Evolutionary conservation across 352 stramenopile genomes (phyloP).

Genomic region (Lagenidium giganteum): DNA sequence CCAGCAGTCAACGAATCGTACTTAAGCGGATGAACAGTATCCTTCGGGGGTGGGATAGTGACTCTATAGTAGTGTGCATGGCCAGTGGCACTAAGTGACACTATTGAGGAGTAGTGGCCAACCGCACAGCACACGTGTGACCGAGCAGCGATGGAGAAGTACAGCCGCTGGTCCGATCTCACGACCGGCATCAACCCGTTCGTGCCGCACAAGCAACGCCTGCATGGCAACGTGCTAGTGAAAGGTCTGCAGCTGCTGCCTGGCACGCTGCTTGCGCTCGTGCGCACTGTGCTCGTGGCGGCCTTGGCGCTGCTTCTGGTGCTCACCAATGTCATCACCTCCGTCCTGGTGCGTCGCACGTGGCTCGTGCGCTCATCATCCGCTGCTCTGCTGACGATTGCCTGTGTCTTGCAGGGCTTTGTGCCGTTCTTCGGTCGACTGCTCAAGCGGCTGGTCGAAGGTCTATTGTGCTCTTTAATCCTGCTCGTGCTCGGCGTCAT

Average conservation of each 20-base stretch:
- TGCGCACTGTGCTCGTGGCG: slow-evolving; percentile 51
- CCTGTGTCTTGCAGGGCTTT: slow-evolving; percentile 15
- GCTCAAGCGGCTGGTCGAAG: slow-evolving; percentile 64
- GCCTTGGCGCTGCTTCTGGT: slow-evolving; percentile 30
- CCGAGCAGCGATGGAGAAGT: slow-evolving; percentile 91
- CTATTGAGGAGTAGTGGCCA: too few species aligned
- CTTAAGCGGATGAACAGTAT: too few species aligned
- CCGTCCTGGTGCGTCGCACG: slow-evolving; percentile 27
- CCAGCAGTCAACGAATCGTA: too few species aligned
- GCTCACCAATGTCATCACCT: slow-evolving; percentile 43
- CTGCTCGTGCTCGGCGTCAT: slow-evolving; percentile 65
- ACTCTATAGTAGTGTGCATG: too few species aligned
- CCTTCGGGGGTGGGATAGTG: too few species aligned
- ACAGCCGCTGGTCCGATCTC: slow-evolving; percentile 79
- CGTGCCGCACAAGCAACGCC: slow-evolving; percentile 64
- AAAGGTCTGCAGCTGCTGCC: slow-evolving; percentile 35
- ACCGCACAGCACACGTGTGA: too few species aligned
- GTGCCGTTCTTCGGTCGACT: slow-evolving; percentile 65
- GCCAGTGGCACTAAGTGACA: too few species aligned
- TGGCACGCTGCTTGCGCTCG: slow-evolving; percentile 38
- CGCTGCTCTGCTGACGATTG: neutral
- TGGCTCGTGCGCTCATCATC: neutral
- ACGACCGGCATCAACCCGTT: slow-evolving; percentile 86
- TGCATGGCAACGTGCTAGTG: slow-evolving; percentile 32
- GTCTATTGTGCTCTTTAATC: slow-evolving; percentile 64